Percentiles rank a stretch among this genome's conserved stretches.
Evolutionary conservation across 2,329 filamentous ascomycete species (phyloP).

Genomic region (Cladophialophora chaetospira): DNA sequence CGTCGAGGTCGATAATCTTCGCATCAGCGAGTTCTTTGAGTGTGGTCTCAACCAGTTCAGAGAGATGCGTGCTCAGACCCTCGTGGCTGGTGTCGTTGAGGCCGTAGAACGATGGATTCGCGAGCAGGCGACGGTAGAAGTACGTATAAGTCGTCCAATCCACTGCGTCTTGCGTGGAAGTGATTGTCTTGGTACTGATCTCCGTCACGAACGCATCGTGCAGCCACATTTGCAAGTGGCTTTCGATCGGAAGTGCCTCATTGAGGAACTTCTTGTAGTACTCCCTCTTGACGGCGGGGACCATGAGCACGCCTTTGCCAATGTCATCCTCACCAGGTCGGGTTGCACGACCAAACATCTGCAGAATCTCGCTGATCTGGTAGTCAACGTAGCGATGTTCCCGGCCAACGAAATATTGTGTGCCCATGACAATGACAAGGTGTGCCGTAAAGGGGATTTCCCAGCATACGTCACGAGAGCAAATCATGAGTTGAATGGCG

Average conservation of each 20-base stretch:
- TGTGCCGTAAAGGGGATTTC: slow-evolving; percentile 86
- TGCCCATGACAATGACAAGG: slow-evolving; percentile 94
- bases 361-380: slow-evolving; percentile 85
- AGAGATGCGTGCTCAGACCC: slow-evolving; percentile 89
- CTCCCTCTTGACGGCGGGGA: slow-evolving; percentile 88
- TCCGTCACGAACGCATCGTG: slow-evolving; percentile 97
- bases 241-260: slow-evolving; percentile 93
- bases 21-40: slow-evolving; percentile 87
- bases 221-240: slow-evolving; percentile 85
- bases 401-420: slow-evolving; percentile 93
- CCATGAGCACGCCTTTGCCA: slow-evolving; percentile 92
- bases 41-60: slow-evolving; percentile 90
- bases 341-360: slow-evolving; percentile 96
- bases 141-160: slow-evolving; percentile 99
- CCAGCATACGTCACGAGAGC: slow-evolving; percentile 91
- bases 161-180: slow-evolving; percentile 93
- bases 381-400: slow-evolving; percentile 98
- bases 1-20: slow-evolving; percentile 93
- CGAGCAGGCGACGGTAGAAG: slow-evolving; percentile 91
- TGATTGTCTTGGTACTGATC: slow-evolving; percentile 92
- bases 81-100: slow-evolving; percentile 86
- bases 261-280: slow-evolving; percentile 99
- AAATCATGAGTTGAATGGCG: slow-evolving; percentile 81
- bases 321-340: slow-evolving; percentile 76
- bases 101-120: slow-evolving; percentile 96